These are phyloP conservation scores for Hevea brasiliensis DNA, from an alignment of 345 rosid species.

Conservation along the genomic window DNA sequence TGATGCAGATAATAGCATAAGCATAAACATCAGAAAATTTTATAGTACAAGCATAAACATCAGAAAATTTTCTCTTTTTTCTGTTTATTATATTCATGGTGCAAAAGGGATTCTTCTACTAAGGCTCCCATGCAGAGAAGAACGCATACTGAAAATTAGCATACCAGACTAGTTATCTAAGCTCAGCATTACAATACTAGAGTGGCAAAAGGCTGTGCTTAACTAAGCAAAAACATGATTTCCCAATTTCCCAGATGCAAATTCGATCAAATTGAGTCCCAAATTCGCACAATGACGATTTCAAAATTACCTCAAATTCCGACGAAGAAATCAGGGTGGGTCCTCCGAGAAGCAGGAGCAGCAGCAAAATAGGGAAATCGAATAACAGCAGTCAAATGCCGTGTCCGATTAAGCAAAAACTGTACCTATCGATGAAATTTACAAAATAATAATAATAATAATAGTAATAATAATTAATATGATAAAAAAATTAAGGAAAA, in stretches of 20 bases:
- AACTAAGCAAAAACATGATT: not conserved
- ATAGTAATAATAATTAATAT: too few relatives aligned
- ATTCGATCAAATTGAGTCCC: not conserved
- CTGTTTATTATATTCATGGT: too few relatives aligned
- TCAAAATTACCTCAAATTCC: slow-evolving; percentile 1
- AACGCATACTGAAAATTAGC: not conserved
- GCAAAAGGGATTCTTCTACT: not conserved
- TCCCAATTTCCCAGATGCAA: not conserved
- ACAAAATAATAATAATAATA: too few relatives aligned
- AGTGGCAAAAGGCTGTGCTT: not conserved
- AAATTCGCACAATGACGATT: not conserved
- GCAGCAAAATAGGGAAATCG: not conserved
- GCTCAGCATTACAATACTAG: not conserved
- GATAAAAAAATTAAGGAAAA: not conserved
- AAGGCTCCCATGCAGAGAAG: not conserved
- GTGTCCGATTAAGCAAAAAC: not conserved
- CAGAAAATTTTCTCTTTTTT: not conserved
- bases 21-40: not conserved
- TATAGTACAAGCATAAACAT: not conserved
- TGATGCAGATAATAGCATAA: not conserved
- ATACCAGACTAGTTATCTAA: not conserved
- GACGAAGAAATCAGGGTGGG: not conserved
- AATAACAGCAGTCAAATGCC: not conserved
- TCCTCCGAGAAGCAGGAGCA: not conserved
- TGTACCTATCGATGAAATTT: not conserved